Evolutionary conservation across 176 grass and related monocot genomes (phyloP).

Genomic region (Rhynchospora pubera): DNA sequence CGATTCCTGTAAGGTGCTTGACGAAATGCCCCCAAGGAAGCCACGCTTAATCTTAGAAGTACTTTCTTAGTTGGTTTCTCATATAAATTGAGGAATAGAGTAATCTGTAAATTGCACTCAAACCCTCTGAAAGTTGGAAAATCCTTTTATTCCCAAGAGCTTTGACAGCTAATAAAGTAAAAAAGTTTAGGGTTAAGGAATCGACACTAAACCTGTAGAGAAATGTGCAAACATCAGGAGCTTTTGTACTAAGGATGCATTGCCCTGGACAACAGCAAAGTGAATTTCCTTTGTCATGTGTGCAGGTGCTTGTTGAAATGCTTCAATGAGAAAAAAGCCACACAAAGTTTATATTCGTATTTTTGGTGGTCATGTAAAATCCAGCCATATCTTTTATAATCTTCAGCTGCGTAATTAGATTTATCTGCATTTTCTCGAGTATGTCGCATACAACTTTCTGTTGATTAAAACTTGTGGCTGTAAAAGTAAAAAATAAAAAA

Average conservation of each 20-base stretch:
- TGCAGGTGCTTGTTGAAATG: conserved; percentile 14
- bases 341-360: background rate
- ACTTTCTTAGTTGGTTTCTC: no score
- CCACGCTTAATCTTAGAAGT: no score
- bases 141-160: background rate
- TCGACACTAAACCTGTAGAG: background rate
- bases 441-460: background rate
- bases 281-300: background rate
- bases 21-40: no score
- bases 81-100: no score
- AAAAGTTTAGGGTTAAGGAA: no score
- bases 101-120: background rate
- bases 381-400: background rate
- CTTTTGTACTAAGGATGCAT: background rate
- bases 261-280: background rate
- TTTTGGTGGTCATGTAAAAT: background rate
- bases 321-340: background rate
- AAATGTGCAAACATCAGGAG: background rate
- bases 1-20: no score
- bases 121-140: background rate
- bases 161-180: background rate
- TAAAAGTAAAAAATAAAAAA: background rate
- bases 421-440: background rate
- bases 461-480: background rate
- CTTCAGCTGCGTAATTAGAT: background rate